These are phyloP conservation scores for Echria macrotheca DNA, from an alignment of 495 filamentous ascomycete genomes.

Conservation along the genomic window DNA sequence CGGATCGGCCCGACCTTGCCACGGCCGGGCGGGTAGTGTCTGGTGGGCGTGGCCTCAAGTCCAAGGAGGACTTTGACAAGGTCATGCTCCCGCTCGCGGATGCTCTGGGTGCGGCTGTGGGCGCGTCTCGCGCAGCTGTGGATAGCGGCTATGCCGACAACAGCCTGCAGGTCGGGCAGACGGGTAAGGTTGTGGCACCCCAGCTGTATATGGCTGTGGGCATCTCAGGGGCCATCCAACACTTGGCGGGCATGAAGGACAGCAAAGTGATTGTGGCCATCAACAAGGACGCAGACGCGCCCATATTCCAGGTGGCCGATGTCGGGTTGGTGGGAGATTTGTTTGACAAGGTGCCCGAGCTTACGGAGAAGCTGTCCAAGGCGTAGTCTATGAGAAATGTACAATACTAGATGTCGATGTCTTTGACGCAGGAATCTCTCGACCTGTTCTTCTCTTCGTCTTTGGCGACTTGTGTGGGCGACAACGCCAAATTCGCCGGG, in stretches of 20 bases:
- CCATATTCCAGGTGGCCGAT: constrained; percentile 97
- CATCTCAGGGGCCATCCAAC: constrained; percentile 95
- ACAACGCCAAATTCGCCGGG: too few relatives aligned
- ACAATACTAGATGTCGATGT: constrained; percentile 8
- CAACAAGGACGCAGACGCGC: constrained; percentile 95
- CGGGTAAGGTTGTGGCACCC: constrained; percentile 95
- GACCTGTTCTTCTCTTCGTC: too few relatives aligned
- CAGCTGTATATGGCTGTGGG: constrained; percentile 93
- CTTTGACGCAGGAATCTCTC: too few relatives aligned
- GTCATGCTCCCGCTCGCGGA: constrained; percentile 90
- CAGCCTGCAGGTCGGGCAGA: constrained; percentile 96
- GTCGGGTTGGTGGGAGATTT: constrained; percentile 92
- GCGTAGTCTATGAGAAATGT: constrained; percentile 31
- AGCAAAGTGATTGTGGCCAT: constrained; percentile 99
- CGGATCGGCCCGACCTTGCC: constrained; percentile 90
- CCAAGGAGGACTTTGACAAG: constrained; percentile 92
- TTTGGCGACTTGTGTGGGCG: too few relatives aligned
- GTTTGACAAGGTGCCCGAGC: constrained; percentile 90
- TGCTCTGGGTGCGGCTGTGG: constrained; percentile 85
- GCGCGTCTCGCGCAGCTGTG: constrained; percentile 89
- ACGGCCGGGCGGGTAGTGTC: constrained; percentile 86
- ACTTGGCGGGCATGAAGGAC: constrained; percentile 99
- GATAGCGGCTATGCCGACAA: constrained; percentile 99
- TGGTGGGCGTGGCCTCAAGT: constrained; percentile 90
- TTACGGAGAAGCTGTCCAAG: constrained; percentile 88